Conservation (phyloP, 1,139 yeast genomes). For the Protomyces lactucae-debilis region DNA sequence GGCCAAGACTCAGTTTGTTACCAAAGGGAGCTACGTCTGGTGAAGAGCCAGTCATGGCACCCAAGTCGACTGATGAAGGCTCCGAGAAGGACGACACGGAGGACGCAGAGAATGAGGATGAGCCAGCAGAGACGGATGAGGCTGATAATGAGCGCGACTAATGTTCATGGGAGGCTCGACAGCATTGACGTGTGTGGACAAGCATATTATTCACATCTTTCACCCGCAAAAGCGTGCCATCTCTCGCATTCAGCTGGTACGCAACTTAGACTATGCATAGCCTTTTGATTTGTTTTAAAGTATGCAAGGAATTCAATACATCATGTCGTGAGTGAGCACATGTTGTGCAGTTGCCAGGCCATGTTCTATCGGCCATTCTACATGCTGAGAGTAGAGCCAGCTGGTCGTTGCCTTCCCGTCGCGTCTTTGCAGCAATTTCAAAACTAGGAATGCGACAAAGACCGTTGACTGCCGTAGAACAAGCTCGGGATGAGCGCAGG, state of each 20-base stretch:
- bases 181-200: no score
- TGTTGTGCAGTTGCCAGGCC: no score
- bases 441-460: no score
- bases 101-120: slow-evolving; percentile 1
- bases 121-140: background rate
- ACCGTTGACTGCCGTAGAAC: no score
- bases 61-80: background rate
- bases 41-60: slow-evolving; percentile 1
- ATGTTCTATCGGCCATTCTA: no score
- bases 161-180: background rate
- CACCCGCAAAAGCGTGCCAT: background rate
- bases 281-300: background rate
- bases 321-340: no score
- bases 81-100: background rate
- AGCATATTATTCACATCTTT: background rate
- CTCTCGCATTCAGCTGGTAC: background rate
- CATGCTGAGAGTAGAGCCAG: no score
- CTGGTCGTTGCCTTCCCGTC: no score
- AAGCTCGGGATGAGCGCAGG: background rate
- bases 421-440: no score
- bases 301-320: background rate
- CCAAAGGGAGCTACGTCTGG: slow-evolving; percentile 23
- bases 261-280: background rate
- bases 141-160: background rate
- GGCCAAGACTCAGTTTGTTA: slow-evolving; percentile 19